Percentiles rank a stretch among this genome's conserved stretches.
Conservation (phyloP, 208 protist genomes). For the Wallacemonas sp. region DNA sequence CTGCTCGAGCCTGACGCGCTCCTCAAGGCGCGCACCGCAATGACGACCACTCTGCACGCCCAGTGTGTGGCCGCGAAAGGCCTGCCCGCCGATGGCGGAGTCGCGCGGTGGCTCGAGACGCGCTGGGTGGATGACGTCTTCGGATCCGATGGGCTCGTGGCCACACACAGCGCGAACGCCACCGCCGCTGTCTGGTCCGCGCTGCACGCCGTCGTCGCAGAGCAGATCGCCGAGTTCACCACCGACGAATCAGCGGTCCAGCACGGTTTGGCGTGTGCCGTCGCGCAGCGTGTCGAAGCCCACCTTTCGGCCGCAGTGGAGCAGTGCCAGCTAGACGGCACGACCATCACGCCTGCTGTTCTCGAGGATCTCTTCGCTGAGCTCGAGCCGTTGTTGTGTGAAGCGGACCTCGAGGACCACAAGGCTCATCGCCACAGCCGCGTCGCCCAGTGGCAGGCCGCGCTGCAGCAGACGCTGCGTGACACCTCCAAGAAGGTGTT, state of each 20-base stretch:
- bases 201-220: neutral
- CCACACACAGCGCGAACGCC: neutral
- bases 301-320: neutral
- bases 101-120: neutral
- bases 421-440: neutral
- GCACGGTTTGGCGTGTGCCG: neutral
- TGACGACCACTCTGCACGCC: neutral
- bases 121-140: conserved; percentile 5
- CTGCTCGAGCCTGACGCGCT: no score
- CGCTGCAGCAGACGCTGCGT: neutral
- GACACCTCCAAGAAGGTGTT: conserved; percentile 1
- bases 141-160: neutral
- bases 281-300: neutral
- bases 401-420: neutral
- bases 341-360: neutral
- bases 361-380: neutral
- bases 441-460: neutral
- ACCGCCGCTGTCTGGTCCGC: neutral
- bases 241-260: neutral
- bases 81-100: neutral
- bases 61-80: no score
- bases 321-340: conserved; percentile 8
- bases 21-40: no score
- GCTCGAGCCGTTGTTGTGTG: neutral
- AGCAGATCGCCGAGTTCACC: neutral